Evolutionary conservation across 176 grass and related monocot species (phyloP), one percentile per base, ranked within the genome.

Genomic region (Oryza brachyantha): DNA sequence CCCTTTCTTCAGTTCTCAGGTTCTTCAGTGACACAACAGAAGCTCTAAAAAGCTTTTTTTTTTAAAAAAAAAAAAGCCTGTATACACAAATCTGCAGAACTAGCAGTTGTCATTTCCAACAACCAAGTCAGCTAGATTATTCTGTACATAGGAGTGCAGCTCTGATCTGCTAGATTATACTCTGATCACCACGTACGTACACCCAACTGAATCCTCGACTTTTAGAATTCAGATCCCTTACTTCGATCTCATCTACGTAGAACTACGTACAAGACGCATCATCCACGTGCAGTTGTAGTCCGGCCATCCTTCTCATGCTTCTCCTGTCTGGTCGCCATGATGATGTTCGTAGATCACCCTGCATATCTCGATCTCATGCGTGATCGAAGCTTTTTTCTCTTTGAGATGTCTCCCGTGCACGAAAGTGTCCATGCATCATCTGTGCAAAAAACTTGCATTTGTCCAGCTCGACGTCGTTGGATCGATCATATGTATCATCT

Each of bases 401-500:
- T n/a, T 17, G 43, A 46, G 43, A 46, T 46, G 43, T 32, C 54
- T 10, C 27, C 45, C 35, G 5, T 36, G 35, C 35, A 36, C 6
- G 35, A 36, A 36, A 52, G 13, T 6, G 1, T 5, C n/a, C 21
- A n/a, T n/a, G n/a, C 38, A 7, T 37, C 14, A 14, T 66, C 37
- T 14, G 28, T 14, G 28, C 11, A 42, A 42, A 26, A 5, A 14
- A 2, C 10, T 35, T 6, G n/a, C 26, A 32, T 21, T 58, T 1
- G 50, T 38, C 27, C 29, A 5, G n/a, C 37, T 45, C 28, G 29
- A 72, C 46, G 29, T 55, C 29, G 19, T 6, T 72, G 13, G 16
- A 3, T n/a, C 26, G 31, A 32, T 32, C 31, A 32, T 5, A 28
- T n/a, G 65, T 19, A 19, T 81, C 82, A 86, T 67, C 84, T 81